phyloP scores from a whole-genome alignment of 2,329 filamentous ascomycete species.

The Fusarium newnesense region DNA sequence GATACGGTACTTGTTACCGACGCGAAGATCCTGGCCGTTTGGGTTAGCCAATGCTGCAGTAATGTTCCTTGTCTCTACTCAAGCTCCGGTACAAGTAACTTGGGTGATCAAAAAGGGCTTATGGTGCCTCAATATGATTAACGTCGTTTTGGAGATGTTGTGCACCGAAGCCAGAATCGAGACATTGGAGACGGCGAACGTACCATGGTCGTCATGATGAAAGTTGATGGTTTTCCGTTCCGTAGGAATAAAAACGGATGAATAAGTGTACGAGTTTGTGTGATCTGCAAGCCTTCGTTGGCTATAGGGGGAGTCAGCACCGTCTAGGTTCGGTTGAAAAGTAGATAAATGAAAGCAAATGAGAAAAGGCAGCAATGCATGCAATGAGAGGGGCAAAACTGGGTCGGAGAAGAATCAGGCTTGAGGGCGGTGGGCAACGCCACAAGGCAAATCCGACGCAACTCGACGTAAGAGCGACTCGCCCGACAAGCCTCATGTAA shows the following conservation, averaged over 20 bases:
- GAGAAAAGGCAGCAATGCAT: slow-evolving; percentile 28
- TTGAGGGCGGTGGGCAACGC: slow-evolving; percentile 43
- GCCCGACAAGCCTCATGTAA: slow-evolving; percentile 17
- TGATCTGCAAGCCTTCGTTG: slow-evolving; percentile 39
- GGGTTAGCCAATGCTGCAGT: slow-evolving; percentile 30
- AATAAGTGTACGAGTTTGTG: slow-evolving; percentile 11
- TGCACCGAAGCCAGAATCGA: background rate
- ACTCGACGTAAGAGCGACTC: slow-evolving; percentile 32
- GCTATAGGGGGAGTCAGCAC: slow-evolving; percentile 35
- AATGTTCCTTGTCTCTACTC: background rate
- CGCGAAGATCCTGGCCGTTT: slow-evolving; percentile 83
- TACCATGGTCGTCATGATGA: slow-evolving; percentile 65
- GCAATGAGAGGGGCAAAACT: slow-evolving; percentile 42
- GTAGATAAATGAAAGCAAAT: slow-evolving; percentile 20
- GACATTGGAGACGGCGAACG: slow-evolving; percentile 29
- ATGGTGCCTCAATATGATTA: background rate
- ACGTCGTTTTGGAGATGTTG: background rate
- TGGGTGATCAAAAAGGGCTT: background rate
- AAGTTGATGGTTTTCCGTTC: slow-evolving; percentile 38
- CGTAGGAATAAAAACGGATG: slow-evolving; percentile 30
- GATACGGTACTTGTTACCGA: slow-evolving; percentile 99
- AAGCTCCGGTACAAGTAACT: background rate
- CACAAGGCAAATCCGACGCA: slow-evolving; percentile 43
- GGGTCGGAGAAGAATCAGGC: slow-evolving; percentile 39
- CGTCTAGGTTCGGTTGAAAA: slow-evolving; percentile 17